Evolutionary conservation across 2,329 filamentous ascomycete genomes (phyloP).

Genomic region (Arthrobotrys megalospora): DNA sequence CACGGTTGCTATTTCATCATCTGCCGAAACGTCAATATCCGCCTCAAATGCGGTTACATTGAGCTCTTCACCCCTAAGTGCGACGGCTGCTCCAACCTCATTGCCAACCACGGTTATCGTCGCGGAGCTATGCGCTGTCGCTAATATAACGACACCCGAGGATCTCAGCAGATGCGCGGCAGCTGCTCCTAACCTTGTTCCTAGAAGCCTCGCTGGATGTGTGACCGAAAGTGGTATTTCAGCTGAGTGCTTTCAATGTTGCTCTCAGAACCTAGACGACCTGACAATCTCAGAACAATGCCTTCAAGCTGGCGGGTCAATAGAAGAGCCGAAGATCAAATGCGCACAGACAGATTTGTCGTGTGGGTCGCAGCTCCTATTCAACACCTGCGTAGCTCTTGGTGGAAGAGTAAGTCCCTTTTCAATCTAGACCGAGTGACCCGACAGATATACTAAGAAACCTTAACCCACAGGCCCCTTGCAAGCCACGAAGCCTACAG

Average conservation of each 20-base stretch:
- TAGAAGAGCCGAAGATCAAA: constrained; percentile 22
- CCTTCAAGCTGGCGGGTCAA: constrained; percentile 36
- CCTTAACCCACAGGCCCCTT: constrained; percentile 31
- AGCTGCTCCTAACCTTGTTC: constrained; percentile 25
- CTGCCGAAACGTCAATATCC: too few species aligned
- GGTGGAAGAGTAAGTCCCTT: constrained; percentile 41
- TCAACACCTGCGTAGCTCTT: constrained; percentile 25
- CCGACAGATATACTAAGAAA: constrained; percentile 10
- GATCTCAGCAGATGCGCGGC: constrained; percentile 28
- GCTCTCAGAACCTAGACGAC: constrained; percentile 35
- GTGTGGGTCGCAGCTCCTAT: constrained; percentile 28
- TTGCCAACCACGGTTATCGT: background rate
- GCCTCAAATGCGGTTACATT: too few species aligned
- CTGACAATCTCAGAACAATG: constrained; percentile 36
- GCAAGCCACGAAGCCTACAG: constrained; percentile 26
- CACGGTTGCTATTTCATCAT: too few species aligned
- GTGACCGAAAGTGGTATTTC: constrained; percentile 8
- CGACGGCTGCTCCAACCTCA: too few species aligned
- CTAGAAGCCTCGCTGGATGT: constrained; percentile 35
- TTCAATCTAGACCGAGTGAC: background rate
- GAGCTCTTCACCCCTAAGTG: too few species aligned
- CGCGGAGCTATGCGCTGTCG: constrained; percentile 30
- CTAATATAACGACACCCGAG: constrained; percentile 1
- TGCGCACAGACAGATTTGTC: constrained; percentile 32
- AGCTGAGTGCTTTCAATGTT: constrained; percentile 29